Evolutionary conservation across 805 yeast genomes (phyloP).

Genomic region (Hagleromyces aurorensis): DNA sequence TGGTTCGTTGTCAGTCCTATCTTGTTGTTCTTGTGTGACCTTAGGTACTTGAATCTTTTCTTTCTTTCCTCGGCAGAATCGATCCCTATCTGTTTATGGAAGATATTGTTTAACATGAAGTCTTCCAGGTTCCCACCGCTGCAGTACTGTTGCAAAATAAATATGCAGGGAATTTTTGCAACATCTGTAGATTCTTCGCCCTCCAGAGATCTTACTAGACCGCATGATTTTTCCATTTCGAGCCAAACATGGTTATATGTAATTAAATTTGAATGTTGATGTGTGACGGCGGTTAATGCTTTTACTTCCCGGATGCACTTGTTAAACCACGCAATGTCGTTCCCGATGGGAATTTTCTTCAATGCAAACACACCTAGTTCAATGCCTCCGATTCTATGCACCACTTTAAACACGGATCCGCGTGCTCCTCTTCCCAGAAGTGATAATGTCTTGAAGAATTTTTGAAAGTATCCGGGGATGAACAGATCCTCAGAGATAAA

Average conservation of each 20-base stretch:
- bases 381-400: slow-evolving; percentile 62
- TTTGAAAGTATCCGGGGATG: slow-evolving; percentile 73
- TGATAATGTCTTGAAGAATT: slow-evolving; percentile 56
- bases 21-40: slow-evolving; percentile 9
- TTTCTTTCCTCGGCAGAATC: slow-evolving; percentile 35
- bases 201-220: slow-evolving; percentile 16
- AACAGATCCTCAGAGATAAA: slow-evolving; percentile 50
- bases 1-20: slow-evolving; percentile 45
- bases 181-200: slow-evolving; percentile 11
- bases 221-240: slow-evolving; percentile 51
- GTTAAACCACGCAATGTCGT: slow-evolving; percentile 58
- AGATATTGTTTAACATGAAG: slow-evolving; percentile 35
- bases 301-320: slow-evolving; percentile 73
- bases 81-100: slow-evolving; percentile 31
- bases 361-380: slow-evolving; percentile 75
- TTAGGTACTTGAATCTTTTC: slow-evolving; percentile 25
- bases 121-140: slow-evolving; percentile 83
- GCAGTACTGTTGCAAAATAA: slow-evolving; percentile 79
- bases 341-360: slow-evolving; percentile 78
- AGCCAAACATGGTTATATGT: slow-evolving; percentile 90
- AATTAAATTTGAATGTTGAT: slow-evolving; percentile 54
- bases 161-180: slow-evolving; percentile 55
- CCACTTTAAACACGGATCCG: slow-evolving; percentile 79
- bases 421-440: slow-evolving; percentile 76
- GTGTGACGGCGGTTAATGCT: slow-evolving; percentile 45